Conservation (phyloP, 2,329 filamentous ascomycete species). For the Colletotrichum zoysiae region DNA sequence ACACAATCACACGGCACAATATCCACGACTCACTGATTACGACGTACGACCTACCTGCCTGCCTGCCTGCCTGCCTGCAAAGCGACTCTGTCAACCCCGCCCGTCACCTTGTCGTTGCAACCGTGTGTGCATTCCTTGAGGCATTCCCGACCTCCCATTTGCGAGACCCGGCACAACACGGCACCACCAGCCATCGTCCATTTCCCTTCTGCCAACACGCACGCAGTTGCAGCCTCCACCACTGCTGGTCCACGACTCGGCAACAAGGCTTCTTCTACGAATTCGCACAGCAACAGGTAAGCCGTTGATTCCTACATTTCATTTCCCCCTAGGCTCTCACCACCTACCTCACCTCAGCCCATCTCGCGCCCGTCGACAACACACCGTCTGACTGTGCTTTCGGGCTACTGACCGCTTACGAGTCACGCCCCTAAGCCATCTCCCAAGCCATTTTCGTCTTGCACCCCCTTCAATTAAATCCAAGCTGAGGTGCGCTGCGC, state of each 20-base stretch:
- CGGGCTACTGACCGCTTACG: constrained; percentile 28
- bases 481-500: constrained; percentile 5
- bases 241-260: neutral
- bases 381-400: constrained; percentile 12
- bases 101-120: constrained; percentile 1
- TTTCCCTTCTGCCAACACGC: constrained; percentile 4
- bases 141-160: constrained; percentile 3
- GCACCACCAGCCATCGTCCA: neutral
- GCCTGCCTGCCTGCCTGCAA: neutral
- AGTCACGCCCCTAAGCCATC: constrained; percentile 27
- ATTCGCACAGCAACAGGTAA: constrained; percentile 14
- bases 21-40: neutral
- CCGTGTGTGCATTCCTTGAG: constrained; percentile 4
- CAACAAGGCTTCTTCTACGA: constrained; percentile 16
- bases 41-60: neutral
- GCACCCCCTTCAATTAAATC: constrained; percentile 12
- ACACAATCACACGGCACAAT: neutral
- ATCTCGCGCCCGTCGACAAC: constrained; percentile 20
- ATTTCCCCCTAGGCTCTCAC: constrained; percentile 5
- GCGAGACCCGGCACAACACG: neutral
- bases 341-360: constrained; percentile 23
- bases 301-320: constrained; percentile 13
- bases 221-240: constrained; percentile 2
- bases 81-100: neutral
- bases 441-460: constrained; percentile 15